These are phyloP conservation scores for Rhodotorula sphaerocarpa DNA, from an alignment of 768 basidiomycete genomes.

Conservation along the genomic window DNA sequence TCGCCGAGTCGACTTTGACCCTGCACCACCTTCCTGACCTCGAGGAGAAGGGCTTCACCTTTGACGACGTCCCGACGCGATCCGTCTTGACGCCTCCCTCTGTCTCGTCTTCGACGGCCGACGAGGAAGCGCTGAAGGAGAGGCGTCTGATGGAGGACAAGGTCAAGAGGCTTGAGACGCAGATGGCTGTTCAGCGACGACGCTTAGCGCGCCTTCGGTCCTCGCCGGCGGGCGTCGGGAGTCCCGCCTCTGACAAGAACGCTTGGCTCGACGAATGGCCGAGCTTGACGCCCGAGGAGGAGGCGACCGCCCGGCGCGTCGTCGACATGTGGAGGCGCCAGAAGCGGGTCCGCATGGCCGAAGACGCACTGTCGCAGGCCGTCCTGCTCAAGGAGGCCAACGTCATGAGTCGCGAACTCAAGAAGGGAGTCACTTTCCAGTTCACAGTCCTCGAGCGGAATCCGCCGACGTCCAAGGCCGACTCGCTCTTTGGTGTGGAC, in stretches of 20 bases:
- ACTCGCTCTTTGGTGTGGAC: slow-evolving; percentile 75
- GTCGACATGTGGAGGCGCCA: slow-evolving; percentile 78
- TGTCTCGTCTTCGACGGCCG: slow-evolving; percentile 49
- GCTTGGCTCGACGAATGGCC: slow-evolving; percentile 27
- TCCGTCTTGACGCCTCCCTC: slow-evolving; percentile 4
- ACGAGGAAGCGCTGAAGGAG: slow-evolving; percentile 61
- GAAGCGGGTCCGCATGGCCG: slow-evolving; percentile 84
- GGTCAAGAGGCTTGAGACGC: slow-evolving; percentile 30
- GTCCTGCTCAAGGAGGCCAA: slow-evolving; percentile 89
- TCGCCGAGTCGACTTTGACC: slow-evolving; percentile 52
- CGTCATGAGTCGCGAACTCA: slow-evolving; percentile 77
- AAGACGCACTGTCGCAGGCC: slow-evolving; percentile 72
- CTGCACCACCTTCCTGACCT: slow-evolving; percentile 54
- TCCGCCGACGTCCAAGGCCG: slow-evolving; percentile 70
- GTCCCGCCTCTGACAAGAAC: background rate
- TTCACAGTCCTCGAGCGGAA: slow-evolving; percentile 82
- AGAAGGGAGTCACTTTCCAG: slow-evolving; percentile 82
- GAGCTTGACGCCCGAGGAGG: slow-evolving; percentile 17
- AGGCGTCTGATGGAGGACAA: slow-evolving; percentile 27
- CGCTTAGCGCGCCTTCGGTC: slow-evolving; percentile 17
- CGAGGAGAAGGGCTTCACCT: slow-evolving; percentile 46
- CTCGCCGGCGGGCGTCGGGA: background rate
- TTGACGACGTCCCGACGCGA: background rate
- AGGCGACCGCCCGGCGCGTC: slow-evolving; percentile 44
- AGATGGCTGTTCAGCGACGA: slow-evolving; percentile 20